Evolutionary conservation across 306 rosid species (phyloP).

Genomic region (Citrullus amarus): DNA sequence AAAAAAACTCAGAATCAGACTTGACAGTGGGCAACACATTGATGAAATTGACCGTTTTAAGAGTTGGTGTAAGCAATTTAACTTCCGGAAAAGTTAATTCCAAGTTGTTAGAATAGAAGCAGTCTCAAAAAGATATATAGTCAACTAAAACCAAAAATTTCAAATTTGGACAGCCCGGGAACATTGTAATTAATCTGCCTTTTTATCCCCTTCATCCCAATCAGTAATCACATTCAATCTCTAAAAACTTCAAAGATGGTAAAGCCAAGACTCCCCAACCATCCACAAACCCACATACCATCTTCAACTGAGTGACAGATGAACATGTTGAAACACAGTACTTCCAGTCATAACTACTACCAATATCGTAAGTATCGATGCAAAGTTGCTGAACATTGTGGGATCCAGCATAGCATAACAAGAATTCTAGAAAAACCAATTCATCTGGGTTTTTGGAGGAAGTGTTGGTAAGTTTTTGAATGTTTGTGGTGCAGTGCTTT

Average conservation of each 20-base stretch:
- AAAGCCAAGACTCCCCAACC: not conserved
- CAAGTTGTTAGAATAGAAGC: not conserved
- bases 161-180: not conserved
- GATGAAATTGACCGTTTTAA: not conserved
- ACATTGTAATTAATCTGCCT: not conserved
- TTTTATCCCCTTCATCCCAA: too few relatives aligned
- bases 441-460: too few relatives aligned
- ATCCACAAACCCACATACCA: not conserved
- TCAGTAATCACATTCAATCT: not conserved
- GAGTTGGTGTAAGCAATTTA: not conserved
- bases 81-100: not conserved
- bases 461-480: not conserved
- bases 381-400: not conserved
- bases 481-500: not conserved
- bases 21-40: not conserved
- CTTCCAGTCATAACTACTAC: not conserved
- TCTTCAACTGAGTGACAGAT: not conserved
- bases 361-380: not conserved
- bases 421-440: not conserved
- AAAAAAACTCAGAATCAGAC: too few relatives aligned
- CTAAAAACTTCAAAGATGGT: not conserved
- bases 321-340: not conserved
- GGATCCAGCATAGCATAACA: not conserved
- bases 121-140: not conserved
- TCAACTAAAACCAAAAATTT: not conserved